Evolutionary conservation across 2,329 filamentous ascomycete species (phyloP).

Genomic region (Trichoderma gracile): DNA sequence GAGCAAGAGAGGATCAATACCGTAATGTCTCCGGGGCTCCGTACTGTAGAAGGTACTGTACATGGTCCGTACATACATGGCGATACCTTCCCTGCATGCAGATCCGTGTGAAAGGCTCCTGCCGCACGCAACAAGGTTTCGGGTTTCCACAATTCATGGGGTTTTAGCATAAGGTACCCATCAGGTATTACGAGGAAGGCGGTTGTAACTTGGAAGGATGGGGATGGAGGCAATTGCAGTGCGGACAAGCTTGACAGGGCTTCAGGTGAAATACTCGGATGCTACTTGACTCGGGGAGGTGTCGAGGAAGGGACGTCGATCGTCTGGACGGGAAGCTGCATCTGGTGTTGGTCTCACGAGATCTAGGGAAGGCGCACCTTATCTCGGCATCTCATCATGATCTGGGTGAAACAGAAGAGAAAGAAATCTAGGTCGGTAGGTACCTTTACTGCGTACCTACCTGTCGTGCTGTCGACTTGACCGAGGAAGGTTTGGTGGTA

Average conservation of each 20-base stretch:
- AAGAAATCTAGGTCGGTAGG: no score
- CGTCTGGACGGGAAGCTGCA: conserved; percentile 2
- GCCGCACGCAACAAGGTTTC: conserved; percentile 9
- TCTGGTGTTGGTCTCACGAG: not conserved
- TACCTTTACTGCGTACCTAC: no score
- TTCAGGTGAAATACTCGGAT: no score
- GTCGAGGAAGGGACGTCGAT: conserved; percentile 5
- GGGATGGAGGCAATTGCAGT: no score
- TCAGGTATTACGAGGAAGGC: not conserved
- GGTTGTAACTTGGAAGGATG: no score
- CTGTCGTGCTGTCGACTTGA: no score
- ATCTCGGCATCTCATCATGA: no score
- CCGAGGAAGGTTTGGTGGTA: no score
- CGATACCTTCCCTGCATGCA: not conserved
- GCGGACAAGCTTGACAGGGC: no score
- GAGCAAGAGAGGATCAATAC: not conserved
- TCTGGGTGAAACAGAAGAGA: no score
- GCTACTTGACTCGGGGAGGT: not conserved
- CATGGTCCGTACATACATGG: not conserved
- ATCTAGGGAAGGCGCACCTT: not conserved
- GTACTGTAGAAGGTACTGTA: not conserved
- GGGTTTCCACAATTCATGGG: conserved; percentile 1
- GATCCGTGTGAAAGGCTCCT: conserved; percentile 7
- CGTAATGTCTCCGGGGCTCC: not conserved
- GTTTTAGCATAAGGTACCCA: not conserved